Evolutionary conservation across 805 yeast genomes (phyloP).

Genomic region (Tanozyma kutaoensis): DNA sequence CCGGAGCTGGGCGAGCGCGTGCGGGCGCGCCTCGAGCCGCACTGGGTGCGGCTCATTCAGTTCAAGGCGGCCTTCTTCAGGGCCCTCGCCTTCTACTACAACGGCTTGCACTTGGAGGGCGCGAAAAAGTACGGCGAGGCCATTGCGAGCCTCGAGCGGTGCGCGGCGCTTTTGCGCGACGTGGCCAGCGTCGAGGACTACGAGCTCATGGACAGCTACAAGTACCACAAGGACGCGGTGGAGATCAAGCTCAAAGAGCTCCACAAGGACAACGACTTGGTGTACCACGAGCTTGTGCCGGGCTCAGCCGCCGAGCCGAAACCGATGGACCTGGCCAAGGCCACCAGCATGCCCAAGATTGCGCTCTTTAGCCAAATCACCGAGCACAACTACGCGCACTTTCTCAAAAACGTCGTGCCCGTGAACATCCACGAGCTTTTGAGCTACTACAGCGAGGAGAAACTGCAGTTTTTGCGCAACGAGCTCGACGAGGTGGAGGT

Average conservation of each 20-base stretch:
- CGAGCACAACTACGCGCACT: slow-evolving; percentile 29
- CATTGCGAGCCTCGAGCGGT: slow-evolving; percentile 45
- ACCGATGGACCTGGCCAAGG: slow-evolving; percentile 55
- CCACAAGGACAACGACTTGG: slow-evolving; percentile 78
- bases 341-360: slow-evolving; percentile 36
- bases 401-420: slow-evolving; percentile 75
- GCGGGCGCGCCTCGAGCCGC: slow-evolving; percentile 16
- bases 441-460: slow-evolving; percentile 81
- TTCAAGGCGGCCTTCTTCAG: slow-evolving; percentile 43
- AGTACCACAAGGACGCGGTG: slow-evolving; percentile 27
- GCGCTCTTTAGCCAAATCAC: slow-evolving; percentile 28
- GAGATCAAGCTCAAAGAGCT: slow-evolving; percentile 26
- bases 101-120: slow-evolving; percentile 41
- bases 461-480: slow-evolving; percentile 60
- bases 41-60: slow-evolving; percentile 39
- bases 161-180: slow-evolving; percentile 28
- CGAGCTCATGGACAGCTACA: slow-evolving; percentile 25
- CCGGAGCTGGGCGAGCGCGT: slow-evolving; percentile 6
- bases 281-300: slow-evolving; percentile 74
- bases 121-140: slow-evolving; percentile 61
- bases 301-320: slow-evolving; percentile 53
- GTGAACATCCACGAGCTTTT: slow-evolving; percentile 76
- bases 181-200: slow-evolving; percentile 15
- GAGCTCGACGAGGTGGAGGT: slow-evolving; percentile 67
- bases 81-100: slow-evolving; percentile 47